Evolutionary conservation across 768 basidiomycete species (phyloP).

Genomic region (Phlebiopsis flavidoalba): DNA sequence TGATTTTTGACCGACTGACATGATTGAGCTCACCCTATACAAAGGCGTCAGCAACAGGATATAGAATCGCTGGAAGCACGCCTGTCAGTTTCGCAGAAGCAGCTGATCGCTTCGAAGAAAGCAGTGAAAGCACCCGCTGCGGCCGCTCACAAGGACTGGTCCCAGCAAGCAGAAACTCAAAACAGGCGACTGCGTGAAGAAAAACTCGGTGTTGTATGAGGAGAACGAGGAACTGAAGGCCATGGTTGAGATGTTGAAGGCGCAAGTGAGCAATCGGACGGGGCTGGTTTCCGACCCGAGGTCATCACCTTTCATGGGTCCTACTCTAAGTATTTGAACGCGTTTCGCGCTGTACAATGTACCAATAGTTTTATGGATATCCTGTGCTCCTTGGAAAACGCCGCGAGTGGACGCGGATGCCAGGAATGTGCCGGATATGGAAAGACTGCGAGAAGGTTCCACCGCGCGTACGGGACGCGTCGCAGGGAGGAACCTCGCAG

Average conservation of each 20-base stretch:
- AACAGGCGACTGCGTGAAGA: constrained; percentile 54
- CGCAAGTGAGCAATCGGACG: constrained; percentile 43
- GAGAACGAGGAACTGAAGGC: constrained; percentile 64
- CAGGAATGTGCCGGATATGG: not conserved
- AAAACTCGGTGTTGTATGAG: constrained; percentile 48
- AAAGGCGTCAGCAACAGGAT: constrained; percentile 52
- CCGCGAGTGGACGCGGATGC: not conserved
- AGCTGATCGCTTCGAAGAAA: constrained; percentile 29
- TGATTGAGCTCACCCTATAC: not conserved
- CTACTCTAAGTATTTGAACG: constrained; percentile 5
- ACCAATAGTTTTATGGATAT: not conserved
- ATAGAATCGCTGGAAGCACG: constrained; percentile 60
- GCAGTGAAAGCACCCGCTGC: constrained; percentile 6
- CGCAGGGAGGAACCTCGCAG: constrained; percentile 41
- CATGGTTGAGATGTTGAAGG: constrained; percentile 65
- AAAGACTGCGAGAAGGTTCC: constrained; percentile 7
- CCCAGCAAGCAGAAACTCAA: constrained; percentile 41
- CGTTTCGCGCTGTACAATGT: not conserved
- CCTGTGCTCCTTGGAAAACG: not conserved
- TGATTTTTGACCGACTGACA: not conserved
- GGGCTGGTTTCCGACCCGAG: constrained; percentile 44
- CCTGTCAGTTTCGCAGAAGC: constrained; percentile 41
- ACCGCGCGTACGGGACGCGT: not conserved
- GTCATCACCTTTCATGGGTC: constrained; percentile 18
- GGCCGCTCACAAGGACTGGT: constrained; percentile 26